phyloP scores from a whole-genome alignment of 768 basidiomycete genomes.

The Megacollybia marginata region DNA sequence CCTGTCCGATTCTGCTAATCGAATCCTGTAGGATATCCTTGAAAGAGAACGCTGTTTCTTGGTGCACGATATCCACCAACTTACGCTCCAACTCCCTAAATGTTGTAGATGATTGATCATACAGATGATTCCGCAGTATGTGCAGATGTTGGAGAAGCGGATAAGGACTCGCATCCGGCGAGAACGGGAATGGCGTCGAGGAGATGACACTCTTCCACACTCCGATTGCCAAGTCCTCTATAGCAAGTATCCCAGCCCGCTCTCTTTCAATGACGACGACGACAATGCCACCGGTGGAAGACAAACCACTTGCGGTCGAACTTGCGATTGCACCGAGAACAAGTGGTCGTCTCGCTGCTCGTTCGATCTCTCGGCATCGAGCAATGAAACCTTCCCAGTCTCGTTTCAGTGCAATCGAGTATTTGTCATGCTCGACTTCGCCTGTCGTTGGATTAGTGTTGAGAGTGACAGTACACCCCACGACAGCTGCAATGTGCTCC shows the following conservation, averaged over 20 bases:
- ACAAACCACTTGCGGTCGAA: conserved; percentile 19
- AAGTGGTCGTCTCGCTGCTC: conserved; percentile 76
- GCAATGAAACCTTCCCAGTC: conserved; percentile 98
- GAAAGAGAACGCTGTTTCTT: conserved; percentile 74
- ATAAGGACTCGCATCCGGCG: background rate
- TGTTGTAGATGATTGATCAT: conserved; percentile 16
- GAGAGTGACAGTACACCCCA: conserved; percentile 79
- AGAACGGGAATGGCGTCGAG: background rate
- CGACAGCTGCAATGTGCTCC: conserved; percentile 75
- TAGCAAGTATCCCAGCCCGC: conserved; percentile 55
- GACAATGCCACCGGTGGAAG: conserved; percentile 35
- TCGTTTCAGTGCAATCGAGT: conserved; percentile 78
- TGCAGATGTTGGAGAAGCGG: background rate
- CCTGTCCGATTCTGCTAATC: background rate
- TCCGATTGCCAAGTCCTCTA: conserved; percentile 50
- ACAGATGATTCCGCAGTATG: conserved; percentile 18
- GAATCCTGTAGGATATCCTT: conserved; percentile 63
- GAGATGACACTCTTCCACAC: background rate
- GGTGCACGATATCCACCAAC: conserved; percentile 58
- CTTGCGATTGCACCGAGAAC: conserved; percentile 42
- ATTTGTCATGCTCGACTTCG: conserved; percentile 66
- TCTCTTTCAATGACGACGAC: conserved; percentile 72
- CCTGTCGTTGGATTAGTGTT: conserved; percentile 73
- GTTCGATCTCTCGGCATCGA: conserved; percentile 84
- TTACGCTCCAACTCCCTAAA: conserved; percentile 39